Evolutionary conservation across 257 asterid species (phyloP), one percentile per base, ranked within the genome.

Genomic region (Mentha longifolia): DNA sequence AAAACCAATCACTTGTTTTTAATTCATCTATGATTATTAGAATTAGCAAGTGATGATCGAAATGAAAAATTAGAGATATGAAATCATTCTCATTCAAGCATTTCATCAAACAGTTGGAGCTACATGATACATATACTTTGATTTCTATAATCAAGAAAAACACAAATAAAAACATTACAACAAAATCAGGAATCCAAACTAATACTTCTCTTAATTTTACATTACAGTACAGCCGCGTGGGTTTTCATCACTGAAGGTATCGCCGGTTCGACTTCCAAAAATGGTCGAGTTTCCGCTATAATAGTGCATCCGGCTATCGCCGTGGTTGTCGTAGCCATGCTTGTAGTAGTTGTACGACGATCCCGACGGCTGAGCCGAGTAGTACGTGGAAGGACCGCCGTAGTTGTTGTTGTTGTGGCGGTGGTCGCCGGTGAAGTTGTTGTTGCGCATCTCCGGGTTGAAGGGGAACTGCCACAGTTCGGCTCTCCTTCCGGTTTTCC

Each of bases 291-390:
- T 73, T 10, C 83, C 88, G 14, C 43, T 46, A n/a, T 42, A 42
- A 10, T 74, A 67, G 28, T 81, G 49, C 25, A 58, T 47, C 0
- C 65, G 68, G 42, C 61, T 7, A 3, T 15, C 37, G 13, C 57
- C 71, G 43, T 80, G 79, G 66, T 42, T 63, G 63, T 88, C 85
- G 15, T 80, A 86, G 19, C 96, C 97, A n/a, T 90, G 97, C 79
- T 90, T 88, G 67, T 84, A 76, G 77, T 90, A 90, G 82, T 90
- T 90, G 71, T 90, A 90, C 43, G 84, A 61, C 19, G 97, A 86
- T 3, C 78, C 77, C 0, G 93, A 56, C 1, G 88, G 83, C 10
- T 74, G 83, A 33, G 88, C 61, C 14, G 81, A 12, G 57, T 72
- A 78, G 70, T 43, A 68, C 2, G 81, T 60, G 5, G 86, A 72